Evolutionary conservation across 2,329 filamentous ascomycete genomes (phyloP).

Genomic region (Pseudogymnoascus sp.): DNA sequence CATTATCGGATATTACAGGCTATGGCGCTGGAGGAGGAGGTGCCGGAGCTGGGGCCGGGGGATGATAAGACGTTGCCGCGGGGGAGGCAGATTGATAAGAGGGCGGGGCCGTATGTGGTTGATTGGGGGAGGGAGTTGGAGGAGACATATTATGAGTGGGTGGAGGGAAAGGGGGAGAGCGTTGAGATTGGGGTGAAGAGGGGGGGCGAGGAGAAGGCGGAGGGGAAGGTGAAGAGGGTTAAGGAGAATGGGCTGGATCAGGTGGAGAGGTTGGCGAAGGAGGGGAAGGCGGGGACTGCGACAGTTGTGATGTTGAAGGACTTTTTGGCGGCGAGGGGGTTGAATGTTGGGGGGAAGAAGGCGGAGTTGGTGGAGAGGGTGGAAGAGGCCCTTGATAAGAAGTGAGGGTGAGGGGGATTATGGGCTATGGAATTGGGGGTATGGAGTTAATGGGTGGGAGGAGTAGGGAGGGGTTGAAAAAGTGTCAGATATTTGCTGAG

Average conservation of each 20-base stretch:
- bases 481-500: background rate
- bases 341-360: conserved; percentile 22
- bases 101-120: conserved; percentile 68
- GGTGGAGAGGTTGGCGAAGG: conserved; percentile 16
- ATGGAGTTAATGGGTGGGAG: background rate
- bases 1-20: conserved; percentile 93
- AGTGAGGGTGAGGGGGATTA: background rate
- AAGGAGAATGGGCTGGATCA: conserved; percentile 16
- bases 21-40: conserved; percentile 82
- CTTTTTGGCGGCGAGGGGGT: conserved; percentile 16
- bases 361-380: conserved; percentile 16
- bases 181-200: conserved; percentile 34
- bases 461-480: background rate
- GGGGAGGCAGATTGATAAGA: conserved; percentile 81
- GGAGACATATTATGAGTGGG: conserved; percentile 27
- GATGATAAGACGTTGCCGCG: conserved; percentile 77
- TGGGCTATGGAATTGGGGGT: background rate
- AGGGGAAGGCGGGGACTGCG: conserved; percentile 14
- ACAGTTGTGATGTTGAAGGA: conserved; percentile 22
- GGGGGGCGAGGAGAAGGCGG: conserved; percentile 37
- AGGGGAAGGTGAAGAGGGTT: background rate
- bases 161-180: conserved; percentile 10
- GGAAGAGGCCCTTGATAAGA: conserved; percentile 8
- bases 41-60: conserved; percentile 58
- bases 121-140: conserved; percentile 68